phyloP scores from a whole-genome alignment of 2,329 filamentous ascomycete genomes.

The Ustulina deusta region DNA sequence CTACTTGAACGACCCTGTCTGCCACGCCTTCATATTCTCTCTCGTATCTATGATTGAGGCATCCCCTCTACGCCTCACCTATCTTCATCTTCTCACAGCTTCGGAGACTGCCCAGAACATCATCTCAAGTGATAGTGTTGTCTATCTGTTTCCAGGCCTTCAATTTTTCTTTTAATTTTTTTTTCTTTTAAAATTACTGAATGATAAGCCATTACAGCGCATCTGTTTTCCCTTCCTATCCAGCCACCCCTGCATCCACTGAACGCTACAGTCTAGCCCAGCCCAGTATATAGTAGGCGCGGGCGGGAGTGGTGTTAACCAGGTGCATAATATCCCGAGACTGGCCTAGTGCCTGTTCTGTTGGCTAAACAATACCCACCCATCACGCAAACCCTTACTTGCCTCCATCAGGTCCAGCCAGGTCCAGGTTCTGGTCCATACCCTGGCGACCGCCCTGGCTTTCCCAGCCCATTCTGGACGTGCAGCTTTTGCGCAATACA shows the following conservation, averaged over 20 bases:
- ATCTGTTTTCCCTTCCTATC: neutral
- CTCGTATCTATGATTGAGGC: conserved; percentile 27
- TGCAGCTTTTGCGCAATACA: conserved; percentile 19
- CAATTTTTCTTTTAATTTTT: neutral
- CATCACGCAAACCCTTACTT: conserved; percentile 27
- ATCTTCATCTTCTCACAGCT: neutral
- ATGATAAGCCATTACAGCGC: neutral
- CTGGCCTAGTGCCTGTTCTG: conserved; percentile 19
- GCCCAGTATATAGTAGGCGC: conserved; percentile 27
- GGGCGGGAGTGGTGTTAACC: conserved; percentile 32
- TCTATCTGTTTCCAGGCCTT: neutral
- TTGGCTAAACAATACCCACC: conserved; percentile 26
- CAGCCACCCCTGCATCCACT: conserved; percentile 18
- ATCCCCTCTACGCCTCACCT: neutral
- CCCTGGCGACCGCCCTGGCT: conserved; percentile 21
- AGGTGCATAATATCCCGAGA: conserved; percentile 31
- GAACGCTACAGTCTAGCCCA: conserved; percentile 9
- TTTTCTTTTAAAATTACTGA: neutral
- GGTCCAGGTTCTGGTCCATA: conserved; percentile 10
- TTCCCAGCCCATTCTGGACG: conserved; percentile 13
- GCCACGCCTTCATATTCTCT: conserved; percentile 22
- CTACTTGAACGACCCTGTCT: conserved; percentile 18
- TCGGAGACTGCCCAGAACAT: neutral
- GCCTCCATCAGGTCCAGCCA: conserved; percentile 21
- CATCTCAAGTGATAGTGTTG: neutral